Evolutionary conservation across 164 flowering plant genomes (phyloP), one percentile per base, ranked within the genome.

Genomic region (Euptelea pleiosperma): DNA sequence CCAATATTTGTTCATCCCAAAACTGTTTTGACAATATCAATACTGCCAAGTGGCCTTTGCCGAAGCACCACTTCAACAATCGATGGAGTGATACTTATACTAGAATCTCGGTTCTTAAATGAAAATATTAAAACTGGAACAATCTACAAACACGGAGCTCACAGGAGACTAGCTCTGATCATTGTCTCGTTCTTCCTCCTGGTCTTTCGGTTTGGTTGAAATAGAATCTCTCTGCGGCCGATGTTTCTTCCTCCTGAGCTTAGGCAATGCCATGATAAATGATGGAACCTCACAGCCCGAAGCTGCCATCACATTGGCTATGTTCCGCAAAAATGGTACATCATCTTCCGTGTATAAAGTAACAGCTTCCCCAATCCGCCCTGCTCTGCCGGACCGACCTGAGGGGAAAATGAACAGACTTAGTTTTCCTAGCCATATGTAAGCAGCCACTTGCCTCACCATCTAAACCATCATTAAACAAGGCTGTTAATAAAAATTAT

Each of bases 331-430:
- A 70, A 61, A 87, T 18, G 86, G 89, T 16, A 81, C 65, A 72
- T 91, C 96, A 5, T 62, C 84, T 58, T 94, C 97, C 3, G 99
- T 85, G 66, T 85, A 91, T 12, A 86, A 75, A 0, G 95, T 86
- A 24, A 89, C 76, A n/a, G 96, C 96, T 71, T 87, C 89, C 28
- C 99, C 97, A 6, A 52, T 73, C 66, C 99, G 77, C 43, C 93
- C 97, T 26, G 99, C 97, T 77, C 99, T 82, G 54, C 99, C 97
- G 26, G 82, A 75, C 35, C 99, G 86, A 60, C 99, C 97, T 94
- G 60, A 57, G 29, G 10, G 34, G 22, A 61, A 58, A 43, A 63
- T 29, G 52, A 64, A 55, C 28, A 44, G 46, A 47, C 15, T 47
- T n/a, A 31, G 22, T 16, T 53, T 47, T 22, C 67, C 41, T 34